Evolutionary conservation across 2,329 filamentous ascomycete species (phyloP), one percentile per base, ranked within the genome.

Genomic region (Colletotrichum musicola): DNA sequence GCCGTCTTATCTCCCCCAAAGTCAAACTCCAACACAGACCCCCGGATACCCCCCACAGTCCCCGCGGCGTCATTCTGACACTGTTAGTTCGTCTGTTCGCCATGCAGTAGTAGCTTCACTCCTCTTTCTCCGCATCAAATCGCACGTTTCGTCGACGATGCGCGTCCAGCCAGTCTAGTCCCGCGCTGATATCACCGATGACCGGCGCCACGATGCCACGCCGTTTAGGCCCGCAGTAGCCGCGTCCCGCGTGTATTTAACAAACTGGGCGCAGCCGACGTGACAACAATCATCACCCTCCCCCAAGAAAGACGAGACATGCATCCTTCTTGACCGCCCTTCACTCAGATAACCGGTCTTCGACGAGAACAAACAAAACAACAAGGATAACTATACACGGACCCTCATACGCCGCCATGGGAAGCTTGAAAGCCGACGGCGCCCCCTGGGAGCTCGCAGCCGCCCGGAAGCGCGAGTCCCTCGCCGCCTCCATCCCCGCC

Each of bases 401-500:
- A n/a, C n/a, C n/a, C n/a, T n/a, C n/a, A n/a, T n/a, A n/a, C n/a
- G n/a, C n/a, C n/a, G n/a, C n/a, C 30, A 69, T 66, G 66, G 66
- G 66, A 16, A 69, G 66, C 46, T 13, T 68, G 1, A 68, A 68
- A 6, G n/a, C 62, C 20, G 62, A 69, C 18, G 20, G 44, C 12
- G 56, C 56, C 30, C 56, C 70, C 13, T 86, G 84, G 84, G 78
- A 85, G 72, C 72, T 77, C 4, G 75, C 82, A 25, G 80, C 77
- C 4, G 79, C 79, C n/a, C 76, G 77, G 62, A 86, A 86, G 73
- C 80, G 83, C 27, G 77, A 79, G 50, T 76, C 79, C 6, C 78
- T 86, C 6, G 72, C 71, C 6, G 75, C 78, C 50, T 85, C 85
- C 1, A 88, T 92, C 61, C 89, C 89, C 1, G 63, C 79, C 1